Conservation (phyloP, 768 basidiomycete genomes). For the Leccinum broughii region DNA sequence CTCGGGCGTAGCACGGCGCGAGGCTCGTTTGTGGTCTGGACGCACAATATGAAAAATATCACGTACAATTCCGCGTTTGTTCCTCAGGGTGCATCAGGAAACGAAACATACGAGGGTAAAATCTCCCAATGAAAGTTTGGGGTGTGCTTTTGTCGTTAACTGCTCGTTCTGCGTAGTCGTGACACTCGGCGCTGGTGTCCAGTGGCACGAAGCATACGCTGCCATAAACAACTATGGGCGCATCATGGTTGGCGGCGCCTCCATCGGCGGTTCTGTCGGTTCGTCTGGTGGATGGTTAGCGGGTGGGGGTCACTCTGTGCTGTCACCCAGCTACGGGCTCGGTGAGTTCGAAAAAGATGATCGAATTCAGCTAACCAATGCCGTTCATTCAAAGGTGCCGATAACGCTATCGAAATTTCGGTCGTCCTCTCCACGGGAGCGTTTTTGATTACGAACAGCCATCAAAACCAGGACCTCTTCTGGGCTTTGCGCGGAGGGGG, state of each 20-base stretch:
- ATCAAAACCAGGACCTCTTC: conserved; percentile 49
- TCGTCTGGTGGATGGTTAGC: conserved; percentile 52
- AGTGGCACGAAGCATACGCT: conserved; percentile 48
- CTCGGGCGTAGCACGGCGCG: conserved; percentile 43
- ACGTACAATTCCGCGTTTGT: conserved; percentile 31
- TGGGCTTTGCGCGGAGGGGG: conserved; percentile 58
- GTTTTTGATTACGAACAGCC: conserved; percentile 38
- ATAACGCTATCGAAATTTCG: conserved; percentile 49
- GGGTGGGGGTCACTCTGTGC: conserved; percentile 49
- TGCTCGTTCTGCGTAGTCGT: conserved; percentile 28
- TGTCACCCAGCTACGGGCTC: conserved; percentile 44
- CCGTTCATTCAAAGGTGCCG: conserved; percentile 37
- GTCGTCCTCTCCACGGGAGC: conserved; percentile 44
- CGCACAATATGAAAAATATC: conserved; percentile 43
- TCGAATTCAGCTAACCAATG: not conserved
- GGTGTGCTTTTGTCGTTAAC: not conserved
- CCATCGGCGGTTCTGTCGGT: conserved; percentile 42
- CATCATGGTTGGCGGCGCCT: conserved; percentile 47
- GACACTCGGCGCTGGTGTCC: conserved; percentile 44
- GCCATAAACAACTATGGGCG: conserved; percentile 40
- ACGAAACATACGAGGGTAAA: conserved; percentile 26
- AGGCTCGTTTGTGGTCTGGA: conserved; percentile 44
- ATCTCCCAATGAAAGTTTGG: not conserved
- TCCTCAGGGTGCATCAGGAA: conserved; percentile 33
- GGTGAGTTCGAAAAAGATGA: conserved; percentile 27